Percentiles rank a stretch among this genome's conserved stretches.
These are phyloP conservation scores for Insectozyma bohioensis DNA, from an alignment of 1,139 yeast genomes.

Conservation along the genomic window DNA sequence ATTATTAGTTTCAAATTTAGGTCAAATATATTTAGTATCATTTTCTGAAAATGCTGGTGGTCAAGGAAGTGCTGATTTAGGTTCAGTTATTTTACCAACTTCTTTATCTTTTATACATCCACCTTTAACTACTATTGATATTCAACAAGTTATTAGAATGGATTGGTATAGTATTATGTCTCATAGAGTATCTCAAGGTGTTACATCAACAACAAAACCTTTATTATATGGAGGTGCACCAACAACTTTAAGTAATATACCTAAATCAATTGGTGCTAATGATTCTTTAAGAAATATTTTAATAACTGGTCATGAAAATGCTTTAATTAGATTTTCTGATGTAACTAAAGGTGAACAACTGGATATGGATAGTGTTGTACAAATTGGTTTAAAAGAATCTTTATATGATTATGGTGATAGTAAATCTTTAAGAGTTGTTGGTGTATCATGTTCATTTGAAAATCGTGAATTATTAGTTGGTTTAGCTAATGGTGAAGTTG, in stretches of 20 bases:
- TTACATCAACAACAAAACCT: constrained; percentile 36
- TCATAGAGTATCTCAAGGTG: constrained; percentile 32
- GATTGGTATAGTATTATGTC: constrained; percentile 78
- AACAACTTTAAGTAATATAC: constrained; percentile 32
- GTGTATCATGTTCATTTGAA: constrained; percentile 73
- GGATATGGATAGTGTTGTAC: constrained; percentile 48
- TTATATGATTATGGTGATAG: constrained; percentile 30
- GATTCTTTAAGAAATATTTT: constrained; percentile 60
- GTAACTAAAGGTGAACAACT: constrained; percentile 75
- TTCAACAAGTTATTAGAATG: constrained; percentile 57
- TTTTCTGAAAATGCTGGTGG: constrained; percentile 30
- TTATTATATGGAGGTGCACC: constrained; percentile 81
- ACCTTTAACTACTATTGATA: constrained; percentile 56
- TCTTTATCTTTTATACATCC: constrained; percentile 79
- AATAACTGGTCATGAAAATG: constrained; percentile 81
- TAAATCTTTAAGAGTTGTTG: constrained; percentile 44
- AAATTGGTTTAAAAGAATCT: constrained; percentile 36
- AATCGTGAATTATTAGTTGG: constrained; percentile 77
- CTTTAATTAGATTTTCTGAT: constrained; percentile 77
- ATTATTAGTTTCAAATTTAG: constrained; percentile 57
- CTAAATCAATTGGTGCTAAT: constrained; percentile 52
- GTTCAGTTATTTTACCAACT: constrained; percentile 71
- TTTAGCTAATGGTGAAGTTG: constrained; percentile 69
- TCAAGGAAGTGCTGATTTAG: constrained; percentile 53
- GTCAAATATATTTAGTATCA: constrained; percentile 40